These are phyloP conservation scores for Ensete glaucum DNA, from an alignment of 176 grass and related monocot species.

Conservation along the genomic window DNA sequence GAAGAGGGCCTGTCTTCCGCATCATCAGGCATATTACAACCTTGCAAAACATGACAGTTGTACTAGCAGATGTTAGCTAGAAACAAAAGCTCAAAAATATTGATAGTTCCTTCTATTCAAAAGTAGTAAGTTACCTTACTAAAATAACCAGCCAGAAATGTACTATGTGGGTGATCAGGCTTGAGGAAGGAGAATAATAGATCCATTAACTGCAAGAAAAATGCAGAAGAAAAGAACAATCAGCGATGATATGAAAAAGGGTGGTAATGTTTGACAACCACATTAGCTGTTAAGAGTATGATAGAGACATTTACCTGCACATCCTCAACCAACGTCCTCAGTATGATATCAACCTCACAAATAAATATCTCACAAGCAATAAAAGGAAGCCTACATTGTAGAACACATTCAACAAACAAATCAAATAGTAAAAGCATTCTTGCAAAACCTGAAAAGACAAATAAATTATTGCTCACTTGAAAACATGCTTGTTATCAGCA, in stretches of 20 bases:
- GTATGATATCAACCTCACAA: slow-evolving; percentile 89
- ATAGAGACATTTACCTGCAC: slow-evolving; percentile 51
- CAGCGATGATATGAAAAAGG: slow-evolving; percentile 11
- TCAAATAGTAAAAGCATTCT: background rate
- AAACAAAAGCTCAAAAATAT: background rate
- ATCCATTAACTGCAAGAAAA: slow-evolving; percentile 70
- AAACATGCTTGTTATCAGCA: slow-evolving; percentile 78
- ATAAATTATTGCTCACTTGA: slow-evolving; percentile 53
- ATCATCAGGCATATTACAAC: slow-evolving; percentile 93
- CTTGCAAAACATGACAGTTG: slow-evolving; percentile 37
- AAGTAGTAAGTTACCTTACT: slow-evolving; percentile 69
- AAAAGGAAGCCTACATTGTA: slow-evolving; percentile 76
- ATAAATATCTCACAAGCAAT: slow-evolving; percentile 99
- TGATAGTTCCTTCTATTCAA: background rate
- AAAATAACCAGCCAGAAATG: slow-evolving; percentile 91
- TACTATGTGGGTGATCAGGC: slow-evolving; percentile 64
- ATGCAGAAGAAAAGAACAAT: background rate
- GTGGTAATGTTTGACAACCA: slow-evolving; percentile 6
- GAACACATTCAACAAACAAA: slow-evolving; percentile 19
- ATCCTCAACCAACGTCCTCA: slow-evolving; percentile 94
- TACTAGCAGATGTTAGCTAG: background rate
- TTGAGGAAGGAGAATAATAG: slow-evolving; percentile 95
- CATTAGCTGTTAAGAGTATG: slow-evolving; percentile 1
- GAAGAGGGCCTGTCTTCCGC: slow-evolving; percentile 58
- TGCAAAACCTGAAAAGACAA: background rate